phyloP scores from a whole-genome alignment of 2,329 filamentous ascomycete species.

The Knoxdaviesia proteae region DNA sequence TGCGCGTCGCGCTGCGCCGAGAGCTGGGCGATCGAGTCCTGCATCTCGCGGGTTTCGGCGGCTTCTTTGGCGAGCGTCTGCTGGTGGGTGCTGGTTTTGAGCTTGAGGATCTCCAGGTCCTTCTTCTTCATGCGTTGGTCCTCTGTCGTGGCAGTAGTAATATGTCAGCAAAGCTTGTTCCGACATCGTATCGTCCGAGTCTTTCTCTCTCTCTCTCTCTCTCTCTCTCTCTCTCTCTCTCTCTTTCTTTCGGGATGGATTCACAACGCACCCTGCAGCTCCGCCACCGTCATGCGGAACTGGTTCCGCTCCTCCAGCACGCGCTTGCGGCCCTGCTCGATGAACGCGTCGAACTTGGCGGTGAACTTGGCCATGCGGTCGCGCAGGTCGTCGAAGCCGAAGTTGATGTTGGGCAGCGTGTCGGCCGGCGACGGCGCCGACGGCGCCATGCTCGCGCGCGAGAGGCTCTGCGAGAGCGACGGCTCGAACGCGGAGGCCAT shows the following conservation, averaged over 20 bases:
- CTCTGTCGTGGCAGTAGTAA: constrained; percentile 31
- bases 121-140: constrained; percentile 77
- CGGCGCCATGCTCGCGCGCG: constrained; percentile 35
- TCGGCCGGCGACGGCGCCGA: constrained; percentile 49
- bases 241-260: too few species aligned
- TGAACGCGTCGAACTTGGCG: constrained; percentile 75
- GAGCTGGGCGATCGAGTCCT: constrained; percentile 36
- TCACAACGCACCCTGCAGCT: constrained; percentile 53
- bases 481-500: constrained; percentile 47
- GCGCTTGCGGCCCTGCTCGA: constrained; percentile 73
- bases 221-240: too few species aligned
- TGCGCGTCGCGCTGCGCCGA: constrained; percentile 39
- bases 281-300: constrained; percentile 75
- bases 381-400: constrained; percentile 88
- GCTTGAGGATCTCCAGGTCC: constrained; percentile 63
- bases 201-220: too few species aligned
- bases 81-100: constrained; percentile 49
- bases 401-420: constrained; percentile 72
- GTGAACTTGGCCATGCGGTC: constrained; percentile 91
- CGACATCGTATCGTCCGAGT: too few species aligned
- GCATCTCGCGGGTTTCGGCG: constrained; percentile 58
- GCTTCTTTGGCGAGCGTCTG: constrained; percentile 59
- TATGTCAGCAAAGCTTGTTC: not conserved
- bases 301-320: constrained; percentile 87
- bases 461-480: constrained; percentile 42